Evolutionary conservation across 2,329 filamentous ascomycete species (phyloP), one percentile per base, ranked within the genome.

Genomic region (Xylaria sp.): DNA sequence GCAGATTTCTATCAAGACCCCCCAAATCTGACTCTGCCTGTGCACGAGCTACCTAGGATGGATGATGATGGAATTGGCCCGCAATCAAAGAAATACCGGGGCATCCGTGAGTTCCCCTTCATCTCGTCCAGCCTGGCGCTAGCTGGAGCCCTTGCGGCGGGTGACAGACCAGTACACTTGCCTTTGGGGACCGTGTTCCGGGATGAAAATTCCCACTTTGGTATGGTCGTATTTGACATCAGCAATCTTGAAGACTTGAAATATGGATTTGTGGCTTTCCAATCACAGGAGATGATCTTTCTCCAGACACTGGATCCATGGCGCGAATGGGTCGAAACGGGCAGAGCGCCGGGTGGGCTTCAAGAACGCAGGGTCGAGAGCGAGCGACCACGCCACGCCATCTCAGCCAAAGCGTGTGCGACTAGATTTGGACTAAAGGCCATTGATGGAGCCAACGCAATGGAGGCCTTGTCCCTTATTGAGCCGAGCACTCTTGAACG

Each of bases 181-280:
- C 20, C 54, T 39, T 13, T 59, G 20, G 55, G 55, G 1, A 52
- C 54, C 6, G 46, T 54, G 15, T 66, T 66, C 39, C 23, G 48
- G 12, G 36, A 43, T n/a, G 49, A 36, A 3, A 60, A 48, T 43
- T 23, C 55, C 0, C 25, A 18, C 3, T 55, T 25, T 8, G 56
- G 56, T 7, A 60, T 66, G 63, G 18, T 55, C 4, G 55, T 66
- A 13, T 60, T 66, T n/a, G 63, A 61, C 46, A 52, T 66, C 54
- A 60, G 33, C 56, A 18, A 39, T 41, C 41, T 52, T 9, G 55
- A 64, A 1, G 31, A 59, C 2, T 31, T 64, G 39, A 31, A 10
- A 6, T 66, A 61, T 20, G 63, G 63, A 12, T 48, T 66, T 8
- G 56, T 56, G 56, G 64, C 64, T 39, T 49, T 56, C 28, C 4